phyloP scores from a whole-genome alignment of 192 early-diverging fungal species.

The Coemansia sp. region DNA sequence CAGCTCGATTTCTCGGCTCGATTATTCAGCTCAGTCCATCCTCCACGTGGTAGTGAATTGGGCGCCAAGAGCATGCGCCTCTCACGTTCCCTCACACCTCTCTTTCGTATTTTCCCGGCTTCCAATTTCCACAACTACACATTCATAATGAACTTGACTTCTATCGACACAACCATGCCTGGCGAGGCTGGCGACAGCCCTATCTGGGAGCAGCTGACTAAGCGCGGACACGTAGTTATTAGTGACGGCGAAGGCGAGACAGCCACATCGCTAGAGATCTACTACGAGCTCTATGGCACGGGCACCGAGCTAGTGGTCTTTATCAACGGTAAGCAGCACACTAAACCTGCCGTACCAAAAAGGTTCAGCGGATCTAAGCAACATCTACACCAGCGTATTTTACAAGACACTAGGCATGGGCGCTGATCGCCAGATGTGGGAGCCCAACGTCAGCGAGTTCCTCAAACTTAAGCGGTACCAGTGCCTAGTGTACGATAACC shows the following conservation, averaged over 20 bases:
- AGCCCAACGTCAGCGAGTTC: constrained; percentile 56
- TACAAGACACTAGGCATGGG: constrained; percentile 18
- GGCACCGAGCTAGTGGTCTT: constrained; percentile 34
- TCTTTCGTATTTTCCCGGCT: background rate
- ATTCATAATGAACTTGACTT: constrained; percentile 18
- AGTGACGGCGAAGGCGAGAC: background rate
- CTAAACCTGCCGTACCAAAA: background rate
- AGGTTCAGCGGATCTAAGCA: background rate
- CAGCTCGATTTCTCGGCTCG: background rate
- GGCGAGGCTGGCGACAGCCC: constrained; percentile 44
- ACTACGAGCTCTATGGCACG: constrained; percentile 46
- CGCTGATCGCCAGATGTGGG: constrained; percentile 54
- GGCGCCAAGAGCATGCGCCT: background rate
- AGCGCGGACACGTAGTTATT: constrained; percentile 41
- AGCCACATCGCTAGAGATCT: constrained; percentile 12
- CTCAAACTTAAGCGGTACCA: constrained; percentile 60
- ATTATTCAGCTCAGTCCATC: background rate
- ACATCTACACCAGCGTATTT: background rate
- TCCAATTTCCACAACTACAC: background rate
- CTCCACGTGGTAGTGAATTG: background rate
- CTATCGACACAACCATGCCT: constrained; percentile 46
- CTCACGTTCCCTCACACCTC: background rate
- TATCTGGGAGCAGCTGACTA: constrained; percentile 30
- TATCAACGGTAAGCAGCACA: constrained; percentile 19
- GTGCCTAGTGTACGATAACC: constrained; percentile 75